Evolutionary conservation across 768 basidiomycete species (phyloP), one percentile per base, ranked within the genome.

Genomic region (Serendipita sp.): DNA sequence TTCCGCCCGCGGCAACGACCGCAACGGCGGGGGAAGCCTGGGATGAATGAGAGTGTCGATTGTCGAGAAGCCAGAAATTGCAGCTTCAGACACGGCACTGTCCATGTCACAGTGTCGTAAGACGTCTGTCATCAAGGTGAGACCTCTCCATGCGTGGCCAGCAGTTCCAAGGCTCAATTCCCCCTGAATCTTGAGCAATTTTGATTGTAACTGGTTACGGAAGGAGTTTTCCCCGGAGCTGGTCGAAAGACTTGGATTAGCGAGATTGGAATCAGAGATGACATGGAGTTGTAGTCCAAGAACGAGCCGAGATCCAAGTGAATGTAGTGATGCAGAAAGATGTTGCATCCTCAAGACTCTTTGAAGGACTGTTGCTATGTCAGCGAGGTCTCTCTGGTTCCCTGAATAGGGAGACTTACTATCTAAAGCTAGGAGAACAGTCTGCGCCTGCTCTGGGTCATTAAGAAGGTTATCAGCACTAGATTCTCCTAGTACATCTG

Each of bases 401-500:
- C 3, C 44, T 47, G 44, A 47, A 24, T 24, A 24, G 24, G 24
- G 30, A 24, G n/a, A 32, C 77, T 64, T 72, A 89, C 89, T 82
- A 68, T 84, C 78, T 11, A 88, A 71, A 13, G 86, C 79, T 11
- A 71, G 67, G 10, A 88, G 72, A 28, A 88, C 67, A 28, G 77
- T 74, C 32, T 82, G 74, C 24, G 79, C 81, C 15, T 87, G 85
- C 34, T 78, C 77, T 2, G 65, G 62, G 0, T 78, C 79, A 0
- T 78, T 73, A 69, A 81, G 86, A 18, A 83, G 68, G 53, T 15
- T 54, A 5, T 80, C 75, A 51, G 78, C 72, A 51, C 76, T 75
- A 1, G 78, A 71, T 5, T 74, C 69, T 63, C 79, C 82, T 73
- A 92, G 83, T 3, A 86, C 74, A 69, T 86, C 88, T 64, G 88